Evolutionary conservation across 2,329 filamentous ascomycete species (phyloP).

Genomic region (Aureobasidium leucospermi): DNA sequence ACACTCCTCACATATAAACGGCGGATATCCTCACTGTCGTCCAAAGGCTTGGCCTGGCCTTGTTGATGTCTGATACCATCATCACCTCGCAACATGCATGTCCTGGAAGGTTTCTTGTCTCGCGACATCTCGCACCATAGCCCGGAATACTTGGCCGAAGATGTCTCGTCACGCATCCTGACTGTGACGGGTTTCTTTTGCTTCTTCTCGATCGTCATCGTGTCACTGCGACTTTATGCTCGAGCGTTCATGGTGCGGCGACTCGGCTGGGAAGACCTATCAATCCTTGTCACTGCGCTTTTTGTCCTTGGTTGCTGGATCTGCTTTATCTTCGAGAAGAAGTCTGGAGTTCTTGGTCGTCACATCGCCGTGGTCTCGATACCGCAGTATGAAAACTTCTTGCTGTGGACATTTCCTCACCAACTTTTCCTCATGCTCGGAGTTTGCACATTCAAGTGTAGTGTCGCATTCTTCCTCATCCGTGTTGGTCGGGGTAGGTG

Average conservation of each 20-base stretch:
- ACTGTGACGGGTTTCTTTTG: neutral
- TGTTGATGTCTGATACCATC: neutral
- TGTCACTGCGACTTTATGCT: neutral
- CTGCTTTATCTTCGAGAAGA: neutral
- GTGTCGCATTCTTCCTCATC: neutral
- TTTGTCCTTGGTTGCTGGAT: neutral
- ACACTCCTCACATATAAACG: too few species aligned
- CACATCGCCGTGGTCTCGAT: neutral
- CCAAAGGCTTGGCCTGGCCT: too few species aligned
- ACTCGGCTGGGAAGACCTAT: neutral
- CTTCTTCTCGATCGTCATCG: neutral
- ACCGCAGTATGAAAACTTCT: neutral
- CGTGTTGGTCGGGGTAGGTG: neutral
- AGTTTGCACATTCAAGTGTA: neutral
- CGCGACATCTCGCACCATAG: neutral
- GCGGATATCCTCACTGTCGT: too few species aligned
- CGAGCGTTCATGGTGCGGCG: neutral
- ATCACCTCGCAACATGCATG: neutral
- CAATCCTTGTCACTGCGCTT: neutral
- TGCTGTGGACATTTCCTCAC: conserved; percentile 1
- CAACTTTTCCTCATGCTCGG: neutral
- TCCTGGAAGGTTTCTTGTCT: neutral
- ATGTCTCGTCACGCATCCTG: neutral
- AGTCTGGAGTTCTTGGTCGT: neutral
- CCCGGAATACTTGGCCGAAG: neutral